Conservation (phyloP, 805 yeast species). For the Saccharomycodes ludwigii region DNA sequence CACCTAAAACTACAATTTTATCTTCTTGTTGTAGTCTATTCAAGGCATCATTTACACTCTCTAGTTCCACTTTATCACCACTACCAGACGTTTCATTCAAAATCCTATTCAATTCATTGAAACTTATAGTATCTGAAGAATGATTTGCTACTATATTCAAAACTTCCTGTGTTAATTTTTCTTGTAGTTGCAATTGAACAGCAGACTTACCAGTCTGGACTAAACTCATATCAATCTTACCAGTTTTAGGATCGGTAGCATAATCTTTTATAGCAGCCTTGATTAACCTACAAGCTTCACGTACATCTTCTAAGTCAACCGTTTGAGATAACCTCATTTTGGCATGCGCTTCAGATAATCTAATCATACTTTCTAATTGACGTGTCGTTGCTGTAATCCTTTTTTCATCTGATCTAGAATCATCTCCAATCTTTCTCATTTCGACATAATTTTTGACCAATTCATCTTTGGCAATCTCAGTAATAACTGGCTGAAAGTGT, state of each 20-base stretch:
- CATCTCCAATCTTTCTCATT: slow-evolving; percentile 92
- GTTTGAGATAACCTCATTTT: slow-evolving; percentile 70
- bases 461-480: slow-evolving; percentile 71
- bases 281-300: slow-evolving; percentile 87
- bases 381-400: slow-evolving; percentile 97
- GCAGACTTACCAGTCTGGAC: slow-evolving; percentile 92
- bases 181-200: slow-evolving; percentile 67
- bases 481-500: slow-evolving; percentile 64
- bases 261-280: slow-evolving; percentile 92
- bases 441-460: slow-evolving; percentile 81
- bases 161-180: slow-evolving; percentile 56
- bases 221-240: slow-evolving; percentile 93
- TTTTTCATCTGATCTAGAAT: slow-evolving; percentile 70
- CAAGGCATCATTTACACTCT: slow-evolving; percentile 57
- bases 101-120: slow-evolving; percentile 43
- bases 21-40: slow-evolving; percentile 62
- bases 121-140: slow-evolving; percentile 36
- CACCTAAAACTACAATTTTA: slow-evolving; percentile 55
- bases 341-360: slow-evolving; percentile 94
- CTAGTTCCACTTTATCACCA: slow-evolving; percentile 51
- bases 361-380: slow-evolving; percentile 90
- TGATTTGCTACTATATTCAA: slow-evolving; percentile 39
- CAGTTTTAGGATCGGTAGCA: slow-evolving; percentile 96
- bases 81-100: slow-evolving; percentile 50
- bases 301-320: slow-evolving; percentile 74